Evolutionary conservation across 306 rosid species (phyloP).

Genomic region (Albizia julibrissin): DNA sequence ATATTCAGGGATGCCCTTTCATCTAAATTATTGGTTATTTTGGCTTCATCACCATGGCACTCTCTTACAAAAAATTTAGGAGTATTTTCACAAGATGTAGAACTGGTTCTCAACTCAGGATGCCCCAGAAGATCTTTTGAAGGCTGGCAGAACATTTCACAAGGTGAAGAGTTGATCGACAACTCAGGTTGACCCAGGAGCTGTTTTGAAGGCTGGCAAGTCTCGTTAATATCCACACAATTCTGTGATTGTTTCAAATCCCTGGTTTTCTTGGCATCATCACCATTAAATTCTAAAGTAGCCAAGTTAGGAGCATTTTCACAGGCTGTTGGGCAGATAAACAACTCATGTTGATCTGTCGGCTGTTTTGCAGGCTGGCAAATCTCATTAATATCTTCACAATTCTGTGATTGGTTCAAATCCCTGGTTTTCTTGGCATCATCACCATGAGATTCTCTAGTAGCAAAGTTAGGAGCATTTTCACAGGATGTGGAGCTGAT

Average conservation of each 20-base stretch:
- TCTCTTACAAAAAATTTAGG: constrained; percentile 9
- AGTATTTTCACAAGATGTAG: constrained; percentile 35
- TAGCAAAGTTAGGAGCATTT: constrained; percentile 35
- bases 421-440: constrained; percentile 21
- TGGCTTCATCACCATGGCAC: constrained; percentile 11
- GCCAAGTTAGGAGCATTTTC: constrained; percentile 41
- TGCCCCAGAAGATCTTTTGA: constrained; percentile 42
- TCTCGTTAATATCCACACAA: constrained; percentile 44
- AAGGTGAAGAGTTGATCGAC: background rate
- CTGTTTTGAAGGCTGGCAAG: constrained; percentile 6
- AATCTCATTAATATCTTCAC: background rate
- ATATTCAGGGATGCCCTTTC: constrained; percentile 27
- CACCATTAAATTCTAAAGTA: constrained; percentile 10
- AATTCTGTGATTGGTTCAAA: background rate
- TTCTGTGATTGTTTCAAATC: constrained; percentile 25
- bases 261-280: constrained; percentile 23
- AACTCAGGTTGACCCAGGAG: background rate
- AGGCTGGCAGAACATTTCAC: constrained; percentile 14
- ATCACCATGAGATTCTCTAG: constrained; percentile 19
- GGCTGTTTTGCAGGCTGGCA: constrained; percentile 41
- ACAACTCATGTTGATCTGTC: constrained; percentile 47
- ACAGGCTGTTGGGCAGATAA: constrained; percentile 33
- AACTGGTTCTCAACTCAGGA: constrained; percentile 32
- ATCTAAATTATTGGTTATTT: constrained; percentile 19
- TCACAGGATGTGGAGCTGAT: constrained; percentile 37